Evolutionary conservation across 768 basidiomycete species (phyloP).

Genomic region (Chalciporus piperatus): DNA sequence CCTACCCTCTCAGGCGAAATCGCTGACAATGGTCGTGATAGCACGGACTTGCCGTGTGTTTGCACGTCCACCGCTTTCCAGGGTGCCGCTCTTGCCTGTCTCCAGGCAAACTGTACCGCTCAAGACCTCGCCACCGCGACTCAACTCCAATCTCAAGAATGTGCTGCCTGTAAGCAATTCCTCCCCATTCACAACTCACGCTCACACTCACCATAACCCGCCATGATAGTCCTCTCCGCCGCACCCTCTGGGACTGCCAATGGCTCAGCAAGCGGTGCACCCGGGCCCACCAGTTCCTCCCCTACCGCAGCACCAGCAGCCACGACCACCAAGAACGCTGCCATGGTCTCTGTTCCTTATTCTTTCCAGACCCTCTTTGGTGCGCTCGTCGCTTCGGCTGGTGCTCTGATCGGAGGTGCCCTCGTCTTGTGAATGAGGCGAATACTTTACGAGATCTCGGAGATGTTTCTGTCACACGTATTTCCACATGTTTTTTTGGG

Average conservation of each 20-base stretch:
- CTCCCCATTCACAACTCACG: neutral
- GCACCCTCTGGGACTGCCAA: too few relatives aligned
- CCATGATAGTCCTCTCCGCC: neutral
- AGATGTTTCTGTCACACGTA: too few relatives aligned
- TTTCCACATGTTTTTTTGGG: too few relatives aligned
- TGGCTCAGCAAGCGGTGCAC: neutral
- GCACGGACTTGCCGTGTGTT: constrained; percentile 39
- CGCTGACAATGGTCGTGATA: constrained; percentile 9
- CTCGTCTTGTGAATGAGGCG: constrained; percentile 24
- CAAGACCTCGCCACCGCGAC: constrained; percentile 31
- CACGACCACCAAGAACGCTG: constrained; percentile 12
- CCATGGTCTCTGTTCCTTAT: constrained; percentile 15
- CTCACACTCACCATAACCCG: too few relatives aligned
- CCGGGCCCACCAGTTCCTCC: too few relatives aligned
- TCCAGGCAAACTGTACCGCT: constrained; percentile 33
- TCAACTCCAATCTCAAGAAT: constrained; percentile 31
- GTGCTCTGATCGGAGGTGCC: constrained; percentile 24
- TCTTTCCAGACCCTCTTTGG: constrained; percentile 18
- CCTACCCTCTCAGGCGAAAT: neutral
- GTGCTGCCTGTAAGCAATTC: constrained; percentile 22
- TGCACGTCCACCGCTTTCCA: constrained; percentile 42
- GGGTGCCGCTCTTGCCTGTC: constrained; percentile 28
- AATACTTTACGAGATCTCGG: neutral
- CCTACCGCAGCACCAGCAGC: neutral
- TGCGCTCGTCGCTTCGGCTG: constrained; percentile 25